These are phyloP conservation scores for Rhinocladiella similis DNA, from an alignment of 2,329 filamentous ascomycete genomes.

Conservation along the genomic window DNA sequence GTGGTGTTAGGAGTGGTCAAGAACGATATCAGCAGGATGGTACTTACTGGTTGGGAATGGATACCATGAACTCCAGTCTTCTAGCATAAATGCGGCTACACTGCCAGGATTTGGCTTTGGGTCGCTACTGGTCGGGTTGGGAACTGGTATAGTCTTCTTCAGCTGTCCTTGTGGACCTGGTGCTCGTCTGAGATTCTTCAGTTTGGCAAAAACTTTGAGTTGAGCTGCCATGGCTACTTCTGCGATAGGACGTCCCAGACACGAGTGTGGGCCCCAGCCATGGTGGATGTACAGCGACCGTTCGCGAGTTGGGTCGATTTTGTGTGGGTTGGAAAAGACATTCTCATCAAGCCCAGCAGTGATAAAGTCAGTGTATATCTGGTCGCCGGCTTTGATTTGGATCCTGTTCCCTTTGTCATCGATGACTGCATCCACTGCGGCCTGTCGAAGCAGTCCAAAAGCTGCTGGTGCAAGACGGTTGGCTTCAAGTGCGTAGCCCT, in stretches of 20 bases:
- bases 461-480: conserved; percentile 29
- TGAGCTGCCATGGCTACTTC: conserved; percentile 44
- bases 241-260: conserved; percentile 45
- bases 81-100: conserved; percentile 45
- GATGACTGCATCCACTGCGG: conserved; percentile 22
- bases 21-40: neutral
- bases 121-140: conserved; percentile 29
- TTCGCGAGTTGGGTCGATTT: conserved; percentile 47
- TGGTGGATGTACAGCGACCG: conserved; percentile 44
- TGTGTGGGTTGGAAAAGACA: conserved; percentile 40
- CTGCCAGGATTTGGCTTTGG: conserved; percentile 36
- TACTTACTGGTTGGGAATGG: conserved; percentile 40
- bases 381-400: conserved; percentile 20
- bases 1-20: conserved; percentile 7
- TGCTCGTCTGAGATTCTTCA: conserved; percentile 43
- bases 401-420: conserved; percentile 25
- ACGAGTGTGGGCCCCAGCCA: conserved; percentile 51
- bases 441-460: conserved; percentile 27
- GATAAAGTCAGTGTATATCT: conserved; percentile 31
- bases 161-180: conserved; percentile 42
- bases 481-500: conserved; percentile 30
- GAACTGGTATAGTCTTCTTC: conserved; percentile 39
- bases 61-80: conserved; percentile 43
- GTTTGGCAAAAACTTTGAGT: conserved; percentile 41
- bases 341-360: conserved; percentile 37